Evolutionary conservation across 2,329 filamentous ascomycete species (phyloP).

Genomic region (Colletotrichum theobromicola): DNA sequence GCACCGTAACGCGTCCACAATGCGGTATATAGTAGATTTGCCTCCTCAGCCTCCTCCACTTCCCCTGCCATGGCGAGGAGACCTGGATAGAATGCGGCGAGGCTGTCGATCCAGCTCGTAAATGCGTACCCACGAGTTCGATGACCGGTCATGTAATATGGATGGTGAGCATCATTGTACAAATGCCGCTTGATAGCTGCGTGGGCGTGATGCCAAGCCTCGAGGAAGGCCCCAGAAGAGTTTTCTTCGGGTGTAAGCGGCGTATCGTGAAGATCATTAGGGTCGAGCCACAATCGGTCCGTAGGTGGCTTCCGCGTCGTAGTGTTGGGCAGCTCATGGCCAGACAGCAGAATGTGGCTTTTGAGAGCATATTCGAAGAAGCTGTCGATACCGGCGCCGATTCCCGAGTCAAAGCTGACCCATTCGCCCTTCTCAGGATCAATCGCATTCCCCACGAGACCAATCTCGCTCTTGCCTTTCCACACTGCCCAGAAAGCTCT

Average conservation of each 20-base stretch:
- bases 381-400: constrained; percentile 95
- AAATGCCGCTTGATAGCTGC: constrained; percentile 88
- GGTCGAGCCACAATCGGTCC: constrained; percentile 58
- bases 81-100: constrained; percentile 94
- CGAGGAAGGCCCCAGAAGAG: constrained; percentile 78
- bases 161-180: constrained; percentile 85
- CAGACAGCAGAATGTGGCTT: constrained; percentile 87
- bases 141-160: constrained; percentile 92
- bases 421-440: constrained; percentile 91
- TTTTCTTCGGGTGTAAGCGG: constrained; percentile 70
- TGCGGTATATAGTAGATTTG: constrained; percentile 88
- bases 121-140: constrained; percentile 85
- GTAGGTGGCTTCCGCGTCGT: constrained; percentile 42
- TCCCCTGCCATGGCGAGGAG: constrained; percentile 86
- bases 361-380: constrained; percentile 99
- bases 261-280: constrained; percentile 61
- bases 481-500: constrained; percentile 98
- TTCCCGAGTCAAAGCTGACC: constrained; percentile 89
- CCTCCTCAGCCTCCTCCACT: constrained; percentile 87
- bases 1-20: constrained; percentile 96
- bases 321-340: constrained; percentile 65
- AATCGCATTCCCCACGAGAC: constrained; percentile 88
- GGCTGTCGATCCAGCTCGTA: constrained; percentile 93
- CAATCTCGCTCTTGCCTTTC: constrained; percentile 82
- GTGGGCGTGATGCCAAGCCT: constrained; percentile 85